These are phyloP conservation scores for Beta macrorhiza DNA, from an alignment of 179 eudicot species.

Conservation along the genomic window DNA sequence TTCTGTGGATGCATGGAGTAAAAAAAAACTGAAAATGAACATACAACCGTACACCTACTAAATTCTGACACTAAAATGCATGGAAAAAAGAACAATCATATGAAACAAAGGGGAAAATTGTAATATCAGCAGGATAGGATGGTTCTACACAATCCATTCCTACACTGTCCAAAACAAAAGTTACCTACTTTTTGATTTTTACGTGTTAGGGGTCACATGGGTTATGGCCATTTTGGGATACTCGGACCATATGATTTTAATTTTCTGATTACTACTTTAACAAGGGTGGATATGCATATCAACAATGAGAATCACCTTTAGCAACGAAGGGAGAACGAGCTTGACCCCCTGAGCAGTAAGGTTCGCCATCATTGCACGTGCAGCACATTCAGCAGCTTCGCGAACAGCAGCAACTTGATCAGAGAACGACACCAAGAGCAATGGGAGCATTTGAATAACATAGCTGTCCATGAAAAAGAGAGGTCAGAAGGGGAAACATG, in stretches of 20 bases:
- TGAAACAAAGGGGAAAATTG: neutral
- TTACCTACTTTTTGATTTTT: neutral
- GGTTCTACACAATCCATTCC: neutral
- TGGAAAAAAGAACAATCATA: neutral
- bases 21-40: too few relatives aligned
- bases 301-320: constrained; percentile 55
- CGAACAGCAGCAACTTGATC: constrained; percentile 99
- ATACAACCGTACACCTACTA: too few relatives aligned
- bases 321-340: constrained; percentile 89
- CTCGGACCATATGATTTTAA: neutral
- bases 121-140: neutral
- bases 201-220: neutral
- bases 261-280: neutral
- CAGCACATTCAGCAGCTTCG: constrained; percentile 98
- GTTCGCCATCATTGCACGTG: constrained; percentile 99
- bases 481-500: neutral
- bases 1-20: too few relatives aligned
- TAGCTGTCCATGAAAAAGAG: constrained; percentile 49
- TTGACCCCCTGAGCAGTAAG: constrained; percentile 94
- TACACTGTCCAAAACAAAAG: neutral
- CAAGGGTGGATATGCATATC: neutral
- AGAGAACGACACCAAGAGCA: constrained; percentile 88
- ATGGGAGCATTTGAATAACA: constrained; percentile 87
- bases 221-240: neutral
- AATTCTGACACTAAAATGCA: neutral